Evolutionary conservation across 2,329 filamentous ascomycete genomes (phyloP).

Genomic region (Penicillium concentricum): DNA sequence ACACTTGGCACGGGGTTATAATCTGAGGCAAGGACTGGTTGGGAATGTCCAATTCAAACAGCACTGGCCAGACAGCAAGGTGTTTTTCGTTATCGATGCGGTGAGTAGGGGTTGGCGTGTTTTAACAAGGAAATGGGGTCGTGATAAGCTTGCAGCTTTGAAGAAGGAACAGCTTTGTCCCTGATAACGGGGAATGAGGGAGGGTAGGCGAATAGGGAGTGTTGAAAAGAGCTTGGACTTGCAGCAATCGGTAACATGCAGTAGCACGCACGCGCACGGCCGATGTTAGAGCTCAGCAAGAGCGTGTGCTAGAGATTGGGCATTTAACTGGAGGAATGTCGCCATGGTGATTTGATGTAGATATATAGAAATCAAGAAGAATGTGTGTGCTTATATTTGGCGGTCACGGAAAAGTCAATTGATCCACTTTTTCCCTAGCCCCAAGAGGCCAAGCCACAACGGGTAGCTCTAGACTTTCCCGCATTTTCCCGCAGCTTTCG

Average conservation of each 20-base stretch:
- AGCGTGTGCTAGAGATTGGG: slow-evolving; percentile 21
- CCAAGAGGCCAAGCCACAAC: neutral
- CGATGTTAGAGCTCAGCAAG: slow-evolving; percentile 20
- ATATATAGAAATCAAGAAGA: slow-evolving; percentile 3
- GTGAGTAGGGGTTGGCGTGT: slow-evolving; percentile 16
- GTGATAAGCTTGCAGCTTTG: slow-evolving; percentile 22
- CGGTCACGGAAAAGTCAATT: neutral
- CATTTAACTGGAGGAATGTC: slow-evolving; percentile 25
- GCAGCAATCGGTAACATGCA: slow-evolving; percentile 17
- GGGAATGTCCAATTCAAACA: slow-evolving; percentile 10
- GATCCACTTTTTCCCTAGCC: neutral
- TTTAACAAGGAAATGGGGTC: slow-evolving; percentile 8
- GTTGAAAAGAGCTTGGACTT: neutral
- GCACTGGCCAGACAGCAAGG: slow-evolving; percentile 1
- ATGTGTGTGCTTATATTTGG: slow-evolving; percentile 11
- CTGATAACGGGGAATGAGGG: neutral
- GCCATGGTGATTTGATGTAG: slow-evolving; percentile 11
- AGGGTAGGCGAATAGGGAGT: slow-evolving; percentile 18
- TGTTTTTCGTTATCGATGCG: slow-evolving; percentile 23
- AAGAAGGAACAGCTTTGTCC: slow-evolving; percentile 1
- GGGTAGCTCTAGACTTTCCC: neutral
- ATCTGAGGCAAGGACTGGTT: slow-evolving; percentile 12
- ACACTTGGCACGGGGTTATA: slow-evolving; percentile 11
- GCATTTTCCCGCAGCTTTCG: neutral
- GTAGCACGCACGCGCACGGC: slow-evolving; percentile 6